phyloP scores from a whole-genome alignment of 2,329 filamentous ascomycete genomes.

The Cercospora zeina region DNA sequence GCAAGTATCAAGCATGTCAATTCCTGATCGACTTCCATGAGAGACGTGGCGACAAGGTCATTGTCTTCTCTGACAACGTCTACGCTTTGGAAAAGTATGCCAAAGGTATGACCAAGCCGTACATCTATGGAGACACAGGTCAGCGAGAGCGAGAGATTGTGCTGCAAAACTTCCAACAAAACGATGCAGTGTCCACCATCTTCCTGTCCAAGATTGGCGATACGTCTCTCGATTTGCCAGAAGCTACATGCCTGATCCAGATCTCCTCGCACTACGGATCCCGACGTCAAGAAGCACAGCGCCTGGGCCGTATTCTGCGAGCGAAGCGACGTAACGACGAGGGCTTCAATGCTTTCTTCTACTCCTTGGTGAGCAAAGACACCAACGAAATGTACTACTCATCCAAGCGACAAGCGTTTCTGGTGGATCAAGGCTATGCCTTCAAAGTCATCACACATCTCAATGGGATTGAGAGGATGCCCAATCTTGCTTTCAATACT shows the following conservation, averaged over 20 bases:
- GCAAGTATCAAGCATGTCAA: slow-evolving; percentile 95
- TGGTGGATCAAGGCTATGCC: slow-evolving; percentile 96
- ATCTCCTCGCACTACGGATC: slow-evolving; percentile 98
- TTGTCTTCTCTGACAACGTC: slow-evolving; percentile 97
- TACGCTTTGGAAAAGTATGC: slow-evolving; percentile 88
- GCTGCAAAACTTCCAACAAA: slow-evolving; percentile 92
- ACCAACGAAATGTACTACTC: slow-evolving; percentile 98
- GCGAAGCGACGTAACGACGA: slow-evolving; percentile 96
- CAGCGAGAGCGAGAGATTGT: slow-evolving; percentile 84
- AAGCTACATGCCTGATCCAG: slow-evolving; percentile 94
- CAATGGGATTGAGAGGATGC: slow-evolving; percentile 82
- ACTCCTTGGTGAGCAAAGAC: slow-evolving; percentile 94
- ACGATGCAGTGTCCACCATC: slow-evolving; percentile 83
- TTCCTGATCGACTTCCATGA: slow-evolving; percentile 99
- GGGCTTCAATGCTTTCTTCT: slow-evolving; percentile 99
- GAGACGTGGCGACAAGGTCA: slow-evolving; percentile 91
- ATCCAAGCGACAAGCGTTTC: slow-evolving; percentile 91
- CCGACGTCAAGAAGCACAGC: slow-evolving; percentile 91
- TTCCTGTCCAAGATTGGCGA: slow-evolving; percentile 98
- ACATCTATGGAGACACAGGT: slow-evolving; percentile 85
- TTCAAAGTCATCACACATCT: slow-evolving; percentile 99
- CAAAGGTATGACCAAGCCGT: slow-evolving; percentile 78
- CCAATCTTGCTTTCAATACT: slow-evolving; percentile 75
- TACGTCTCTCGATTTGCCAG: slow-evolving; percentile 93
- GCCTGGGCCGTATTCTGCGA: slow-evolving; percentile 86